Conservation (phyloP, 2,329 filamentous ascomycete species). For the Tolypocladium inflatum region DNA sequence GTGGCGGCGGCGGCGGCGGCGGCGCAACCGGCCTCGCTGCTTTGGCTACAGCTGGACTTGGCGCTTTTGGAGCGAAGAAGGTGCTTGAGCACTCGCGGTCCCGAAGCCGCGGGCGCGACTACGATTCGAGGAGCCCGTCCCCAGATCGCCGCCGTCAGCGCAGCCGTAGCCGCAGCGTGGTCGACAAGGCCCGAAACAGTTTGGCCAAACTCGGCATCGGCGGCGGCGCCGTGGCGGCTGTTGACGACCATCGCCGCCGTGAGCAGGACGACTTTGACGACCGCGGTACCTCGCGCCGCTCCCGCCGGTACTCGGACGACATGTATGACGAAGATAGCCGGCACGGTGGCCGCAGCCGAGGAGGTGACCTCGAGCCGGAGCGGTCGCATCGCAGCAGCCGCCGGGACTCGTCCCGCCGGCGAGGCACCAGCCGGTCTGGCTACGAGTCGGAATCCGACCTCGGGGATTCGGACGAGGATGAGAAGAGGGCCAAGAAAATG, state of each 20-base stretch:
- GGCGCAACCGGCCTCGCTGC: slow-evolving; percentile 48
- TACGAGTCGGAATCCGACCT: slow-evolving; percentile 45
- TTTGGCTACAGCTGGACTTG: slow-evolving; percentile 52
- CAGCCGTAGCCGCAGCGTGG: slow-evolving; percentile 56
- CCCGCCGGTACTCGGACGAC: slow-evolving; percentile 30
- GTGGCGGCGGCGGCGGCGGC: slow-evolving; percentile 29
- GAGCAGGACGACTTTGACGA: slow-evolving; percentile 36
- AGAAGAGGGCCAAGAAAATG: slow-evolving; percentile 45
- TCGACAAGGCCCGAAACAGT: slow-evolving; percentile 50
- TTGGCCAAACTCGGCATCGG: slow-evolving; percentile 54
- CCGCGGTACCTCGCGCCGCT: slow-evolving; percentile 26
- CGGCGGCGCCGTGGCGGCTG: slow-evolving; percentile 27
- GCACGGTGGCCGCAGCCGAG: slow-evolving; percentile 21
- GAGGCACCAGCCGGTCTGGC: slow-evolving; percentile 30
- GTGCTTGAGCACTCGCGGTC: slow-evolving; percentile 43
- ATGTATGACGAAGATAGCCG: slow-evolving; percentile 37
- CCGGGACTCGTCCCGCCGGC: slow-evolving; percentile 22
- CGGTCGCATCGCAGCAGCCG: slow-evolving; percentile 30
- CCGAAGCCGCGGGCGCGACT: slow-evolving; percentile 40
- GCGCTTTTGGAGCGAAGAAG: slow-evolving; percentile 54
- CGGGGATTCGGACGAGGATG: slow-evolving; percentile 48
- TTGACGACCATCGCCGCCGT: slow-evolving; percentile 28
- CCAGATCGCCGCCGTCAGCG: slow-evolving; percentile 34
- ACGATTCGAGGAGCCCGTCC: slow-evolving; percentile 31
- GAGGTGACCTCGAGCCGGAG: slow-evolving; percentile 39